Base-by-base conservation (phyloP, 352 stramenopile genomes). In the Blastocystis sp. region DNA sequence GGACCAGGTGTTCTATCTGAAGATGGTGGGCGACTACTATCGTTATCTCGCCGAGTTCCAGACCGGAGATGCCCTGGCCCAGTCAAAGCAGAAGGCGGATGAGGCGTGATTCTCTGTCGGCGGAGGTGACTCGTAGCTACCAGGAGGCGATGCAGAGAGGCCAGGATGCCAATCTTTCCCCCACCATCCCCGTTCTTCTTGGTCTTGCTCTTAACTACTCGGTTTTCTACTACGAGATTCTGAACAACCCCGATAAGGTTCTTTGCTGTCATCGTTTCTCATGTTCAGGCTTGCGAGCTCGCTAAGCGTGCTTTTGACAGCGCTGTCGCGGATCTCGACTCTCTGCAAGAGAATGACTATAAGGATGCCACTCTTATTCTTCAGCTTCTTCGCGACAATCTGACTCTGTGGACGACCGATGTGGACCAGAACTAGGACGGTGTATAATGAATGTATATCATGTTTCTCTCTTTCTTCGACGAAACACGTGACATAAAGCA, bases 11-110 rank as follows among this genome's bases (percentile, higher is more conserved):
- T 99, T 99, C 91, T 98, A 99, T 94, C 98, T 98, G 94, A 99
- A 99, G 94, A 99, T 98, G 95, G 98, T 98, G 93, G 96, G 96
- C 76, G 96, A 99, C 92, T 99, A 99, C 93, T 95, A 99, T 93
- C 95, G 97, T 89, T 99, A 98, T 92, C 92, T 99, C 84, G 96
- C 95, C 79, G 96, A 99, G 91, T 98, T 99, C 93, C 96, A 98
- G 92, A 92, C 92, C 71, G 95, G 95, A 41, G 96, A 98, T 43
- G 92, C 94, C 78, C 94, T 96, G 87, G 98, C 97, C 91, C 93
- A 96, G 87, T 96, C 92, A 62, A 96, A 95, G 38, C 91, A 90
- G 41, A 90, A 93, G 48, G 77, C 77, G 14, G 65, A 87, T 28
- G 23, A 87, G 48, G 77, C 77, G 62, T 87, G 52, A 56, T 56